Evolutionary conservation across 768 basidiomycete genomes (phyloP).

Genomic region (Chalciporus chontae): DNA sequence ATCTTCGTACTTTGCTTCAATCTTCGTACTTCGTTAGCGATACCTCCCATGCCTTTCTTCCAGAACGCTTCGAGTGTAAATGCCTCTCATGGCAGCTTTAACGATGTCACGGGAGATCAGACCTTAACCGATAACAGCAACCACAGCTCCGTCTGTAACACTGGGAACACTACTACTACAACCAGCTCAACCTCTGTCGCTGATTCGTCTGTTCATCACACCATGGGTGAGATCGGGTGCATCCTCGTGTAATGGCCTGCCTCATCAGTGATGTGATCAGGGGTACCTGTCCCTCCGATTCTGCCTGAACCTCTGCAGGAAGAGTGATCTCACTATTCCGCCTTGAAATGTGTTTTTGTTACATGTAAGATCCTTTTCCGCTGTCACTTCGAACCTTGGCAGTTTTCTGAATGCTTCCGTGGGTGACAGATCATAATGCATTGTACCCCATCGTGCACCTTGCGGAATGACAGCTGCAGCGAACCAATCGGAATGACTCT

Average conservation of each 20-base stretch:
- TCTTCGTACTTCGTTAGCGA: background rate
- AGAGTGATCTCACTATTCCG: background rate
- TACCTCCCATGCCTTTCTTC: constrained; percentile 21
- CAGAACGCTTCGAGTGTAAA: constrained; percentile 18
- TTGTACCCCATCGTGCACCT: background rate
- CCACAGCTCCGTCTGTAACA: constrained; percentile 9
- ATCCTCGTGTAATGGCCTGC: background rate
- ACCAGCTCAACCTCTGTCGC: constrained; percentile 13
- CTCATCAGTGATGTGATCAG: background rate
- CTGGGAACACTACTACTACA: constrained; percentile 18
- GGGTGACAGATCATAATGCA: background rate
- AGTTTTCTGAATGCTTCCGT: background rate
- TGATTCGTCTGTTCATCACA: constrained; percentile 24
- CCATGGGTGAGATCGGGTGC: constrained; percentile 14
- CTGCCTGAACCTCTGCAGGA: constrained; percentile 1
- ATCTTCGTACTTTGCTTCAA: background rate
- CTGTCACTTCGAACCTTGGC: background rate
- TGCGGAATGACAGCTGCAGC: too few relatives aligned
- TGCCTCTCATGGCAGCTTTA: constrained; percentile 15
- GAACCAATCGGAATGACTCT: too few relatives aligned
- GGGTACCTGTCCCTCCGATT: background rate
- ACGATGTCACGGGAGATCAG: constrained; percentile 21
- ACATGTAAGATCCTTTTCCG: background rate
- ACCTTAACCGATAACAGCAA: constrained; percentile 17
- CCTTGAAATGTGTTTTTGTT: background rate